These are phyloP conservation scores for Exserohilum turcica DNA, from an alignment of 2,329 filamentous ascomycete species.

Conservation along the genomic window DNA sequence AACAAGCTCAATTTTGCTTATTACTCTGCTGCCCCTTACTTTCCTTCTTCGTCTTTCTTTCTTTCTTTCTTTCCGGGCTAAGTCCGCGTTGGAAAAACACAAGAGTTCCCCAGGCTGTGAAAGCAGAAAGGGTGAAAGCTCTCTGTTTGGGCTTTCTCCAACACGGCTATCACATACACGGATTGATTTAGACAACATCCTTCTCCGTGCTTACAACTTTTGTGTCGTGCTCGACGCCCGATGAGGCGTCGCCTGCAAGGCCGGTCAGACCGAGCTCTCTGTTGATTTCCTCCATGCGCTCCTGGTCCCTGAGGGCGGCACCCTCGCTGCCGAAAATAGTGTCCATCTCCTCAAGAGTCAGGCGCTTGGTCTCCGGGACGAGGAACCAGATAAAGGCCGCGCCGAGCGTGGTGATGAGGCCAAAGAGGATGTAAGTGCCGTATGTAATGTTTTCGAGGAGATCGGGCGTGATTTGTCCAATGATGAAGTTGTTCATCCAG, in stretches of 20 bases:
- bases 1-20: no score
- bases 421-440: constrained; percentile 75
- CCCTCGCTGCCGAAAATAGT: constrained; percentile 70
- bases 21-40: no score
- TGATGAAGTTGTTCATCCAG: constrained; percentile 62
- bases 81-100: no score
- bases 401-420: constrained; percentile 66
- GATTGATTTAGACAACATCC: constrained; percentile 11
- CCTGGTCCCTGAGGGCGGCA: constrained; percentile 67
- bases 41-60: no score
- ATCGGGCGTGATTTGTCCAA: constrained; percentile 72
- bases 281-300: constrained; percentile 75
- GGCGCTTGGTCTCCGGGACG: constrained; percentile 60
- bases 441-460: constrained; percentile 69
- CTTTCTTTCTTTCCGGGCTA: no score
- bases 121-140: no score
- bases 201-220: constrained; percentile 23
- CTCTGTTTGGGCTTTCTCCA: no score
- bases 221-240: constrained; percentile 9
- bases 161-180: background rate
- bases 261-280: constrained; percentile 68
- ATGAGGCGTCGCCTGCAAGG: constrained; percentile 14
- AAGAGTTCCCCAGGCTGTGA: no score
- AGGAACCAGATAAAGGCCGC: constrained; percentile 60
- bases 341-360: constrained; percentile 64